Percentiles rank a stretch among this genome's conserved stretches.
phyloP scores from a whole-genome alignment of 192 early-diverging fungal genomes.

The Coemansia sp. region DNA sequence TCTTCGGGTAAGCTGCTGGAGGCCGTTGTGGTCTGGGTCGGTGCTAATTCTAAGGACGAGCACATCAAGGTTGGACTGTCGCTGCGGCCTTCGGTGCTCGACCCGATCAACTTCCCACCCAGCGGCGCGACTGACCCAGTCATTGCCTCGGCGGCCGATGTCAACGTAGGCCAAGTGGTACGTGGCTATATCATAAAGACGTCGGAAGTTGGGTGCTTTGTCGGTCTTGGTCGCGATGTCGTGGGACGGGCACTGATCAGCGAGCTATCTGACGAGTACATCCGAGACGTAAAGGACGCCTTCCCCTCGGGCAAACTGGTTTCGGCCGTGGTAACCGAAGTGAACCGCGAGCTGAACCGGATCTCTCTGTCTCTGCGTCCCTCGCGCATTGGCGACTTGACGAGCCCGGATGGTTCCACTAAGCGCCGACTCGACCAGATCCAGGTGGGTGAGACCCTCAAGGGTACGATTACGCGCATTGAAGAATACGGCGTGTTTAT shows the following conservation, averaged over 20 bases:
- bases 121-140: conserved; percentile 51
- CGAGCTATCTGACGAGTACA: conserved; percentile 80
- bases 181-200: conserved; percentile 74
- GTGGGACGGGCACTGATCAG: conserved; percentile 81
- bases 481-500: conserved; percentile 82
- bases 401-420: conserved; percentile 21
- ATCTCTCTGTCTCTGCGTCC: conserved; percentile 75
- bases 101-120: conserved; percentile 29
- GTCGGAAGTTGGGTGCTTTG: conserved; percentile 72
- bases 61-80: conserved; percentile 63
- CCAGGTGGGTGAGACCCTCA: conserved; percentile 70
- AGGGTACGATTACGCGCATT: conserved; percentile 73
- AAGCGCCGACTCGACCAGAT: conserved; percentile 63
- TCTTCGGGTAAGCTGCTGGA: conserved; percentile 25
- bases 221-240: conserved; percentile 63
- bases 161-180: conserved; percentile 65
- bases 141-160: conserved; percentile 57
- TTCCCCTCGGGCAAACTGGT: conserved; percentile 78
- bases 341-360: conserved; percentile 60
- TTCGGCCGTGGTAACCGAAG: conserved; percentile 64
- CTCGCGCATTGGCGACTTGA: conserved; percentile 48
- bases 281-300: conserved; percentile 79
- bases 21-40: conserved; percentile 9
- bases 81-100: conserved; percentile 59
- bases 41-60: conserved; percentile 21